These are phyloP conservation scores for Yamadazyma atlantica DNA, from an alignment of 1,139 yeast species.

Conservation along the genomic window DNA sequence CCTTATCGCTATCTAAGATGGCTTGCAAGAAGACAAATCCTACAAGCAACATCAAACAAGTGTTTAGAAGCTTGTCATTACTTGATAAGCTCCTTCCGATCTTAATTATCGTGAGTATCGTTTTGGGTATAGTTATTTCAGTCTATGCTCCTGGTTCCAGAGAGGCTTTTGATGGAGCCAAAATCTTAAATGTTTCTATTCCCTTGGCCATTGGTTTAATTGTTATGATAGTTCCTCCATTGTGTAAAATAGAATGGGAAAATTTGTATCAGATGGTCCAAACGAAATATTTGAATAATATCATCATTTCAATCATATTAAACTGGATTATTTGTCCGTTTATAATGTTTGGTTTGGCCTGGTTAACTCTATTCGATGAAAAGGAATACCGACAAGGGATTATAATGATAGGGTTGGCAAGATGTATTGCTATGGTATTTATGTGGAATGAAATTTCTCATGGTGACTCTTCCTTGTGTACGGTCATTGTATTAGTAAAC, in stretches of 20 bases:
- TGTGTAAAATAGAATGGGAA: constrained; percentile 57
- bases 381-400: constrained; percentile 53
- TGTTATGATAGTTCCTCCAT: constrained; percentile 60
- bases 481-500: constrained; percentile 51
- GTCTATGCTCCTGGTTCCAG: constrained; percentile 33
- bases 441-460: constrained; percentile 60
- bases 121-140: constrained; percentile 31
- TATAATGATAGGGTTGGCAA: constrained; percentile 58
- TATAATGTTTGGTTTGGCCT: constrained; percentile 56
- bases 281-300: constrained; percentile 19
- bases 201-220: constrained; percentile 56
- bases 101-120: constrained; percentile 26
- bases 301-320: constrained; percentile 40
- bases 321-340: constrained; percentile 63
- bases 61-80: constrained; percentile 15
- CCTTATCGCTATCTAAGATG: no score
- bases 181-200: constrained; percentile 30
- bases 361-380: constrained; percentile 52
- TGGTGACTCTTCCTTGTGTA: constrained; percentile 55
- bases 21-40: not conserved
- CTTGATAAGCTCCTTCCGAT: constrained; percentile 28
- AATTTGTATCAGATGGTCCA: constrained; percentile 17
- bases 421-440: constrained; percentile 66
- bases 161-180: constrained; percentile 27
- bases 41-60: not conserved